phyloP scores from a whole-genome alignment of 2,329 filamentous ascomycete species.

The Emmonsiellopsis sp. region DNA sequence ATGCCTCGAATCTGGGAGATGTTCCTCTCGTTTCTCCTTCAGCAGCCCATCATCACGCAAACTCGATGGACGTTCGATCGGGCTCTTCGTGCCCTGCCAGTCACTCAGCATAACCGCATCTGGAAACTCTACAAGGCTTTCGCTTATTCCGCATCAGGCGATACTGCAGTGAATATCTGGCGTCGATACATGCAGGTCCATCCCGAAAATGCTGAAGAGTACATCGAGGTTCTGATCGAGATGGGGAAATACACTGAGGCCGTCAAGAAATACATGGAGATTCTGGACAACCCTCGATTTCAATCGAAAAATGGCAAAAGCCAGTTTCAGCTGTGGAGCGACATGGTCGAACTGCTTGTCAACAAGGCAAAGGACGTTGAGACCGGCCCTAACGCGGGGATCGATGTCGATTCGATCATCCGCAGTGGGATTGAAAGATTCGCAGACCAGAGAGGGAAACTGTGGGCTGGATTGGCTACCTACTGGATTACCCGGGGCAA shows the following conservation, averaged over 20 bases:
- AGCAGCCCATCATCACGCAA: conserved; percentile 82
- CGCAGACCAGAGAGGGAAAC: conserved; percentile 83
- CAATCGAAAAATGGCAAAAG: conserved; percentile 89
- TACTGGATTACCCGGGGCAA: conserved; percentile 93
- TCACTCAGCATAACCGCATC: conserved; percentile 91
- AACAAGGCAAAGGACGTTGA: conserved; percentile 81
- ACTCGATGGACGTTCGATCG: conserved; percentile 86
- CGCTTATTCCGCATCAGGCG: conserved; percentile 79
- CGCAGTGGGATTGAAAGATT: conserved; percentile 85
- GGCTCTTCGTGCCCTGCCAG: conserved; percentile 78
- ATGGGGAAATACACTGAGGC: conserved; percentile 83
- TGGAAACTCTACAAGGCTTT: conserved; percentile 90
- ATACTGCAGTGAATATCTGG: conserved; percentile 90
- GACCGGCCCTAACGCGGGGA: conserved; percentile 68
- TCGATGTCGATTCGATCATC: conserved; percentile 87
- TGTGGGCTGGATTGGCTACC: conserved; percentile 90
- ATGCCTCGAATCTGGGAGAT: conserved; percentile 99
- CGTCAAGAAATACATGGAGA: conserved; percentile 79
- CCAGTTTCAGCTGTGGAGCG: conserved; percentile 92
- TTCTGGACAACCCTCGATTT: conserved; percentile 85
- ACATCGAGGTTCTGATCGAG: conserved; percentile 77
- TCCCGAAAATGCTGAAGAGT: conserved; percentile 90
- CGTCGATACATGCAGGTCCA: conserved; percentile 94
- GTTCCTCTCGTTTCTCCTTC: conserved; percentile 83
- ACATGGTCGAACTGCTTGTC: conserved; percentile 92